Evolutionary conservation across 2,329 filamentous ascomycete genomes (phyloP), one percentile per base, ranked within the genome.

Genomic region (Monilinia aucupariae): DNA sequence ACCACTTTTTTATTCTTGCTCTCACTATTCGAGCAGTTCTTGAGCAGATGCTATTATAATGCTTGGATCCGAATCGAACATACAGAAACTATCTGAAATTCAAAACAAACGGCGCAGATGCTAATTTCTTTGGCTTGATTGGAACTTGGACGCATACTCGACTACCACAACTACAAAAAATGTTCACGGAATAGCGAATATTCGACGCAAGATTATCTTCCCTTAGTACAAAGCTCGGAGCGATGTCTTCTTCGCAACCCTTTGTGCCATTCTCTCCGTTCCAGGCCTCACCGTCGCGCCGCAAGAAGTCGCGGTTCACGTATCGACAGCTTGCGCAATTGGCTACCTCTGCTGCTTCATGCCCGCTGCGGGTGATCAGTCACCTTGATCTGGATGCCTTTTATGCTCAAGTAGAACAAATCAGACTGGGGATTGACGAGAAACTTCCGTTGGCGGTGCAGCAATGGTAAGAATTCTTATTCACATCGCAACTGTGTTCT

Each of bases 351-450:
- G 86, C 85, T 41, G 81, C 87, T 0, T 85, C 85, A 10, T 91
- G 85, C 58, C 93, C 93, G 1, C 81, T 99, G 43, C 87, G 94
- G 52, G 89, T 96, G 34, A 85, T 97, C 69, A 91, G 91, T 8
- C 92, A 97, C 75, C 86, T 97, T 67, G 94, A 99, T 72, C 86
- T 99, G 64, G 94, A 99, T 82, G 93, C 93, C 47, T 99, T 99
- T 77, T 99, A 99, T 75, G 89, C 90, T 4, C 94, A 99, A 79
- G 97, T 92, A 74, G 94, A 99, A 77, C 96, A 92, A 83, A 86
- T 96, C 12, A 86, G 94, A 9, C 81, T 97, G 51, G 87, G 86
- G 15, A 79, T 90, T 13, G 79, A 88, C 17, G 86, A 90, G 65
- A 84, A 91, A 63, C 83, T 86, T 68, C 94, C 94, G 12, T 82